Evolutionary conservation across 768 basidiomycete species (phyloP).

Genomic region (Tylopilus subfusipes): DNA sequence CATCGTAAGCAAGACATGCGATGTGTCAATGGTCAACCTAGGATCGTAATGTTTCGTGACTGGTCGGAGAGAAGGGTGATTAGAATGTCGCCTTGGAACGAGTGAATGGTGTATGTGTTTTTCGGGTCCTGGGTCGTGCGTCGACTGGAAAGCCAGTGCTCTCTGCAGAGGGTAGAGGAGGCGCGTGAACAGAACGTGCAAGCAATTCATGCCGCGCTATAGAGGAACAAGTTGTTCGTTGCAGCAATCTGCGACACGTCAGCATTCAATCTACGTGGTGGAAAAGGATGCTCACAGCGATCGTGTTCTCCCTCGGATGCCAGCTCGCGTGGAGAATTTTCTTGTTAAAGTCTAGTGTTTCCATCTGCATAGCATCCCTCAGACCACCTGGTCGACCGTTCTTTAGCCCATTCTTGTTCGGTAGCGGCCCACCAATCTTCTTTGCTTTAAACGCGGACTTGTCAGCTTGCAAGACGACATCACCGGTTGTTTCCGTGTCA

Average conservation of each 20-base stretch:
- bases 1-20: slow-evolving; percentile 33
- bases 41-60: slow-evolving; percentile 26
- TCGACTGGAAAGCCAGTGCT: slow-evolving; percentile 10
- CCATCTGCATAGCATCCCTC: slow-evolving; percentile 84
- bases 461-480: slow-evolving; percentile 95
- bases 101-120: slow-evolving; percentile 16
- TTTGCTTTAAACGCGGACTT: slow-evolving; percentile 99
- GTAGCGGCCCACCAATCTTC: slow-evolving; percentile 88
- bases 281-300: slow-evolving; percentile 64
- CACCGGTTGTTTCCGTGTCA: slow-evolving; percentile 82
- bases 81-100: slow-evolving; percentile 28
- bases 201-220: slow-evolving; percentile 38
- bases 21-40: slow-evolving; percentile 13
- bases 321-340: slow-evolving; percentile 95
- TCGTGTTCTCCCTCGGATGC: slow-evolving; percentile 98
- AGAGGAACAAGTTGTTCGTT: slow-evolving; percentile 47
- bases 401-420: slow-evolving; percentile 67
- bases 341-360: slow-evolving; percentile 92
- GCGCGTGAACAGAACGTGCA: neutral
- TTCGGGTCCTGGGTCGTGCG: slow-evolving; percentile 10
- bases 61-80: slow-evolving; percentile 15
- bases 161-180: slow-evolving; percentile 8
- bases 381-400: slow-evolving; percentile 70
- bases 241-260: slow-evolving; percentile 72
- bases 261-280: neutral